A percentile compares a stretch with the other conserved stretches of the same genome.
These are phyloP conservation scores for Aspergillus sclerotialis DNA, from an alignment of 2,329 filamentous ascomycete species.

Conservation along the genomic window DNA sequence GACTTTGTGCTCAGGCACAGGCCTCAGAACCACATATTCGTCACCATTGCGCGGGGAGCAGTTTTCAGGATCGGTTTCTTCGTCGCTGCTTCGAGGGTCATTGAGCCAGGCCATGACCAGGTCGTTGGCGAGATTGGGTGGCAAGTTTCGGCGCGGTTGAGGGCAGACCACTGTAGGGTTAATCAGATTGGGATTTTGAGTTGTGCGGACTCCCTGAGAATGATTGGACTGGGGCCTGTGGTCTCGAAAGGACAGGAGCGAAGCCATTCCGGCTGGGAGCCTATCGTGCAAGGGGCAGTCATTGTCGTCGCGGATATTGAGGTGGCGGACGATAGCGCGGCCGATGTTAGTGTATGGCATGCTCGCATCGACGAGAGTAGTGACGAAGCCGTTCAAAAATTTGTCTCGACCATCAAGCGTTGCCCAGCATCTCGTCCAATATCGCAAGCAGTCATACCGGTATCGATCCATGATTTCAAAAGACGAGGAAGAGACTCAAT, in stretches of 20 bases:
- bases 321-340: conserved; percentile 3
- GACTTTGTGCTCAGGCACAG: neutral
- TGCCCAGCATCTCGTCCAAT: conserved; percentile 9
- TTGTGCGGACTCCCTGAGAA: too few species aligned
- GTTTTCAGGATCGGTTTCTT: neutral
- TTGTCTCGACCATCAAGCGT: conserved; percentile 7
- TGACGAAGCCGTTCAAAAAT: conserved; percentile 7
- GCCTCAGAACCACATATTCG: neutral
- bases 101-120: too few species aligned
- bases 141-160: too few species aligned
- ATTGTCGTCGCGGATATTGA: conserved; percentile 5
- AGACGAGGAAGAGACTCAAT: neutral
- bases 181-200: too few species aligned
- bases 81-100: too few species aligned
- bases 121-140: too few species aligned
- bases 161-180: too few species aligned
- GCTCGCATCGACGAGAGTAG: conserved; percentile 5
- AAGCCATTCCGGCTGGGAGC: neutral
- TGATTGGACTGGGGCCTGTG: too few species aligned
- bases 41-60: neutral
- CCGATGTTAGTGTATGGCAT: conserved; percentile 8
- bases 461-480: conserved; percentile 1
- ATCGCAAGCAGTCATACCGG: conserved; percentile 5
- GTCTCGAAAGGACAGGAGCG: too few species aligned
- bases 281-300: neutral